Percentiles rank a stretch among this genome's conserved stretches.
These are phyloP conservation scores for Nitzschia inconspicua DNA, from an alignment of 108 stramenopile genomes.

Conservation along the genomic window DNA sequence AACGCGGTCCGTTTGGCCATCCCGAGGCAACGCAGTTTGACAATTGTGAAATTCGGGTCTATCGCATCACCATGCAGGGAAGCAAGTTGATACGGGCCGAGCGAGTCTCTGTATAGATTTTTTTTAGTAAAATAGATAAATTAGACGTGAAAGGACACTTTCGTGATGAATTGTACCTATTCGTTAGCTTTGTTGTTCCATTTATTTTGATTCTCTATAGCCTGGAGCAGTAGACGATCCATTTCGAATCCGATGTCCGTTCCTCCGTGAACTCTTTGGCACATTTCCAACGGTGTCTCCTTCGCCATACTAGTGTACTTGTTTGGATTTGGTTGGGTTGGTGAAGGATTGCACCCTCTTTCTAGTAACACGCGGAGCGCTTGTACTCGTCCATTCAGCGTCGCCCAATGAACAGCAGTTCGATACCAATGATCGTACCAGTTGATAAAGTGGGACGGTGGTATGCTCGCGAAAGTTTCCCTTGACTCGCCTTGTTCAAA, in stretches of 20 bases:
- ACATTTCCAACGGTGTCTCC: slow-evolving; percentile 75
- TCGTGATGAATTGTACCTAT: too few species aligned
- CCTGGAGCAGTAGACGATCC: neutral
- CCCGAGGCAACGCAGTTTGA: slow-evolving; percentile 35
- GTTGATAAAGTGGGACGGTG: slow-evolving; percentile 22
- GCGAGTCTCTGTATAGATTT: too few species aligned
- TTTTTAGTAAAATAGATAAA: too few species aligned
- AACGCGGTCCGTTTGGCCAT: slow-evolving; percentile 47
- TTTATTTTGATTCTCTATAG: slow-evolving; percentile 1
- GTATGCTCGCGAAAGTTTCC: slow-evolving; percentile 7
- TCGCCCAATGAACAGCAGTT: slow-evolving; percentile 86
- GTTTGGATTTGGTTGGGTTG: slow-evolving; percentile 41
- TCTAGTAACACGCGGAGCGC: slow-evolving; percentile 55
- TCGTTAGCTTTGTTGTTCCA: too few species aligned
- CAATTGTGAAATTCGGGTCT: slow-evolving; percentile 60
- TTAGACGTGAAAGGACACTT: too few species aligned
- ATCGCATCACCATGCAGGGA: slow-evolving; percentile 1
- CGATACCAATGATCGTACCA: slow-evolving; percentile 61
- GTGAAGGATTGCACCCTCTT: slow-evolving; percentile 59
- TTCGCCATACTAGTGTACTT: slow-evolving; percentile 50
- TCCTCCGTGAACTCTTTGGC: slow-evolving; percentile 50
- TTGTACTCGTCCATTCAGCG: slow-evolving; percentile 63
- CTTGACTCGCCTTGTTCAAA: slow-evolving; percentile 17
- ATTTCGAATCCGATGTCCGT: slow-evolving; percentile 5
- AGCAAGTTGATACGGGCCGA: neutral